A percentile compares a stretch with the other conserved stretches of the same genome.
phyloP scores from a whole-genome alignment of 1,284 basidiomycete species.

The Rhodotorula glutinis region DNA sequence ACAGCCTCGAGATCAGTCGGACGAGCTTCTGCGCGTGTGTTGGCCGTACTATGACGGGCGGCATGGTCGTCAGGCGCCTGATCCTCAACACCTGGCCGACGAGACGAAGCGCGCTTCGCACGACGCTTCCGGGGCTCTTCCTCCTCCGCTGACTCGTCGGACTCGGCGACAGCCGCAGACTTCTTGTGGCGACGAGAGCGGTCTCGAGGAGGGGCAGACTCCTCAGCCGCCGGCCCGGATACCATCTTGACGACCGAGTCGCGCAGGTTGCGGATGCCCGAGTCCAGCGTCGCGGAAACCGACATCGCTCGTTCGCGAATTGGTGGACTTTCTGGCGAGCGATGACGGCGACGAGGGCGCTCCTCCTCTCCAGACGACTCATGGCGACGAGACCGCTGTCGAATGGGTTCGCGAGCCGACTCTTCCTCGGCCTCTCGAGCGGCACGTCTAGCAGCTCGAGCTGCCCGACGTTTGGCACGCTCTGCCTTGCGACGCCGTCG shows the following conservation, averaged over 20 bases:
- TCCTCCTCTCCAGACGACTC: not conserved
- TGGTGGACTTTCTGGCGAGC: not conserved
- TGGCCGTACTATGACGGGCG: too few relatives aligned
- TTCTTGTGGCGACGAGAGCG: not conserved
- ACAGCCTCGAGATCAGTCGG: too few relatives aligned
- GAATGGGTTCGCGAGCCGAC: not conserved
- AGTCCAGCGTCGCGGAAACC: constrained; percentile 20
- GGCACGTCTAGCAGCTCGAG: constrained; percentile 9
- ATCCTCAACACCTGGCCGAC: too few relatives aligned
- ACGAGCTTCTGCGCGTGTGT: too few relatives aligned
- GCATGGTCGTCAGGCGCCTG: too few relatives aligned
- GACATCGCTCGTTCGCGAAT: constrained; percentile 16
- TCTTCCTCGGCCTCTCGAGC: constrained; percentile 1
- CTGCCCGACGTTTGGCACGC: constrained; percentile 6
- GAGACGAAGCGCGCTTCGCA: not conserved
- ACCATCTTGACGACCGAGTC: constrained; percentile 25
- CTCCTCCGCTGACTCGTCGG: too few relatives aligned
- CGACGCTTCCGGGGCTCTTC: not conserved
- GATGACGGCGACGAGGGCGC: constrained; percentile 4
- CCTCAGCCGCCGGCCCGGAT: not conserved
- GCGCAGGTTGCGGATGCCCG: constrained; percentile 20
- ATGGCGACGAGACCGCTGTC: constrained; percentile 6
- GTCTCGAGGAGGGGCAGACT: not conserved
- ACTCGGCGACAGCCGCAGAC: not conserved
- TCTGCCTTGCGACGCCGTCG: constrained; percentile 17